Base-by-base conservation (phyloP, 1,284 basidiomycete genomes). In the Ustilago hordei region DNA sequence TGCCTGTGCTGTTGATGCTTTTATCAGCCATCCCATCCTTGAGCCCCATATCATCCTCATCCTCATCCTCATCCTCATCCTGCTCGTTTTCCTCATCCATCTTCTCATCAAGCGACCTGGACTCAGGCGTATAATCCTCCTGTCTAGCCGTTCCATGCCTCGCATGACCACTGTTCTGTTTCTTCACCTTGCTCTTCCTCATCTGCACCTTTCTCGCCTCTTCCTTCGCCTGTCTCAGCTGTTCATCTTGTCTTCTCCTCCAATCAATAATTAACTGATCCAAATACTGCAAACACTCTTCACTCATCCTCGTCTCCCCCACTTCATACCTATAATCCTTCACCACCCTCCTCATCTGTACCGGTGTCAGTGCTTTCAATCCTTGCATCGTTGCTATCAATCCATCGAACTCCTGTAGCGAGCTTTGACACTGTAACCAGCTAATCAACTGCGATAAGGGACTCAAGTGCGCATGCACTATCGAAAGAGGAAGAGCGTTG, bases 251-350 rank as follows among this genome's bases (percentile, higher is more conserved):
- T 31, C 78, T 64, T 66, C 93, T 89, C 87, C 97, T 95, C 96
- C 96, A 98, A 84, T 98, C 95, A 81, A 93, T 93, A 86, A 97
- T 95, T 12, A 98, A 88, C 82, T 98, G 95, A 4, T 91, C 92
- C 32, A 99, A 90, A 84, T 98, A 98, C 87, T 97, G 94, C 55
- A 91, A 88, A 83, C 95, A 98, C 85, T 99, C 96, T 31, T 97
- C 94, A 7, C 92, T 92, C 93, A 99, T 97, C 70, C 90, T 90
- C 2, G 90, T 89, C 87, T 99, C 96, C 82, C 93, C 93, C 57
- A 98, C 92, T 87, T 98, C 95, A 85, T 94, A 98, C 79, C 93
- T 92, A 87, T 99, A 99, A 81, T 98, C 95, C 56, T 92, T 91
- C 28, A 95, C 92, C 34, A 95, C 95, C 41, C 93, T 91, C 55